Percentiles rank a stretch among this genome's conserved stretches.
phyloP scores from a whole-genome alignment of 139 green algal species.

The Chlorella sp. region DNA sequence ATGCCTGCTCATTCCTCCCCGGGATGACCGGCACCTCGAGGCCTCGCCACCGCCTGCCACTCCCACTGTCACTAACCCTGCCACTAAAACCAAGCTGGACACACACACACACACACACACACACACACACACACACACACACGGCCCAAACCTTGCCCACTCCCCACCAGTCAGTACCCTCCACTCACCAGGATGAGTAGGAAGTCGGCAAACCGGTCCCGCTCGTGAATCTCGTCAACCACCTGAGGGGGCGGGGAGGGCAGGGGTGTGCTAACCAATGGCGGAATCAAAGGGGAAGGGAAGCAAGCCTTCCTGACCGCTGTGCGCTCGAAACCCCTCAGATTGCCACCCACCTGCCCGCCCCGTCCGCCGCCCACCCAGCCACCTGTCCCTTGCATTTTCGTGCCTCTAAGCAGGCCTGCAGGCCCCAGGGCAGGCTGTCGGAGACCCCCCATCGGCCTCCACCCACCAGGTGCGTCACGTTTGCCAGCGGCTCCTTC shows the following conservation, averaged over 20 bases:
- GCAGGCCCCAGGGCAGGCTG: too few relatives aligned
- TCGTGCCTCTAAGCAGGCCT: background rate
- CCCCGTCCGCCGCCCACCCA: background rate
- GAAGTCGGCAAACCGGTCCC: slow-evolving; percentile 82
- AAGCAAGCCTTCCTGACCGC: too few relatives aligned
- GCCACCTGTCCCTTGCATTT: slow-evolving; percentile 1
- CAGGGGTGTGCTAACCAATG: too few relatives aligned
- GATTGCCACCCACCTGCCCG: background rate
- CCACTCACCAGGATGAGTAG: slow-evolving; percentile 65
- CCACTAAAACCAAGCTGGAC: too few relatives aligned
- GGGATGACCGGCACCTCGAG: too few relatives aligned
- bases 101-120: too few relatives aligned
- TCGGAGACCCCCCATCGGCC: background rate
- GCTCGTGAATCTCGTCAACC: slow-evolving; percentile 76
- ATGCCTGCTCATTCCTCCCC: too few relatives aligned
- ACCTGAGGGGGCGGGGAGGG: background rate
- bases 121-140: background rate
- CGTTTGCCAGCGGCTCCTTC: slow-evolving; percentile 6
- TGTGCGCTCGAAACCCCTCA: too few relatives aligned
- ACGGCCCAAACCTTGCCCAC: background rate
- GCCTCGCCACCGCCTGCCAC: too few relatives aligned
- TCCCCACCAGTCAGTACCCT: slow-evolving; percentile 11
- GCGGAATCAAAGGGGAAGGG: background rate
- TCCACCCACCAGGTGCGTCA: slow-evolving; percentile 63
- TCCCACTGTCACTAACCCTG: too few relatives aligned